phyloP scores from a whole-genome alignment of 202 grass and related monocot genomes.

The Schoenoplectus triqueter region DNA sequence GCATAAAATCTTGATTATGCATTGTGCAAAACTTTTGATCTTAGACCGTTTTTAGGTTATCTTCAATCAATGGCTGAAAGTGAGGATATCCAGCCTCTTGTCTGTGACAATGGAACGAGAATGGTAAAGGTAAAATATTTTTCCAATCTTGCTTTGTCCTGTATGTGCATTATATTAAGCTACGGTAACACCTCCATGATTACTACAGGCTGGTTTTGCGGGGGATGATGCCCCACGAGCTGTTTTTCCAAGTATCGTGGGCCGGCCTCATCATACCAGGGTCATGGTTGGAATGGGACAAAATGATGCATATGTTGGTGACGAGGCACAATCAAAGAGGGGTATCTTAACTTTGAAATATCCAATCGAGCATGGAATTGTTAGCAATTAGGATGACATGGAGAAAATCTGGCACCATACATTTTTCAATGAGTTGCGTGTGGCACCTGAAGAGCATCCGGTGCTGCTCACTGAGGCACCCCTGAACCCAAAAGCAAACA shows the following conservation, averaged over 20 bases:
- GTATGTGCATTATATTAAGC: neutral
- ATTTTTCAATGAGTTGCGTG: slow-evolving; percentile 85
- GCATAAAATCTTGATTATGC: neutral
- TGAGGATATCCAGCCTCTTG: slow-evolving; percentile 90
- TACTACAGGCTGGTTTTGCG: slow-evolving; percentile 72
- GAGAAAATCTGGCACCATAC: slow-evolving; percentile 96
- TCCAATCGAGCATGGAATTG: slow-evolving; percentile 83
- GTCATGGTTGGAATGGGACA: slow-evolving; percentile 97
- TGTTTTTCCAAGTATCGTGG: slow-evolving; percentile 90
- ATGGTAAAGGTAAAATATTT: slow-evolving; percentile 77
- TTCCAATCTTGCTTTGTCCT: neutral
- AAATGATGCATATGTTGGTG: slow-evolving; percentile 89
- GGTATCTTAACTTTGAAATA: slow-evolving; percentile 91
- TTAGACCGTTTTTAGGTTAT: slow-evolving; percentile 44
- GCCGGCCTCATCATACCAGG: slow-evolving; percentile 79
- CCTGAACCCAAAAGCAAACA: slow-evolving; percentile 85
- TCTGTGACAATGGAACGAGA: slow-evolving; percentile 89
- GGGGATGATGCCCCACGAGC: slow-evolving; percentile 87
- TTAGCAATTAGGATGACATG: slow-evolving; percentile 97
- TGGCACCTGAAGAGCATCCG: slow-evolving; percentile 86
- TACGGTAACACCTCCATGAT: slow-evolving; percentile 3
- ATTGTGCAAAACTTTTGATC: slow-evolving; percentile 26
- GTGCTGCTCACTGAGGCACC: slow-evolving; percentile 83
- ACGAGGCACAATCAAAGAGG: slow-evolving; percentile 92
- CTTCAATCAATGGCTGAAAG: slow-evolving; percentile 58